These are phyloP conservation scores for Aspergillus biplanus DNA, from an alignment of 495 filamentous ascomycete genomes.

Conservation along the genomic window DNA sequence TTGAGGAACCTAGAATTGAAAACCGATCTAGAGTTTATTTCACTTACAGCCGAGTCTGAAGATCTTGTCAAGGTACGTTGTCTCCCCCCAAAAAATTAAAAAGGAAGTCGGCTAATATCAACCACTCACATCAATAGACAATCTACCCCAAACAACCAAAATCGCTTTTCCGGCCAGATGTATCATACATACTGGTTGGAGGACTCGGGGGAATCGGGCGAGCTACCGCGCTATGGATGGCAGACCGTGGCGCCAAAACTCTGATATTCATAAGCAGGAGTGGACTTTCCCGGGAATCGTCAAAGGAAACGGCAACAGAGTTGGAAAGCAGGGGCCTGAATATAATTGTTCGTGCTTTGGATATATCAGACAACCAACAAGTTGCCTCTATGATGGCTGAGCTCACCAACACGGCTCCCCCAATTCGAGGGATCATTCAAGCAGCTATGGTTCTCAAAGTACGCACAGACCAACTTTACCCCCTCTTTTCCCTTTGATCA, in stretches of 20 bases:
- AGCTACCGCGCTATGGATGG: slow-evolving; percentile 61
- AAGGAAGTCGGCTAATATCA: not conserved
- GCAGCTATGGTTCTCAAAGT: slow-evolving; percentile 37
- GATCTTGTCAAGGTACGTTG: slow-evolving; percentile 8
- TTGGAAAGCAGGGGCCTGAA: slow-evolving; percentile 30
- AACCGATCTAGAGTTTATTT: not conserved
- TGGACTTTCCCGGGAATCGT: slow-evolving; percentile 14
- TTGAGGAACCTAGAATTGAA: not conserved
- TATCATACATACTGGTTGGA: slow-evolving; percentile 49
- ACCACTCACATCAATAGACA: not conserved
- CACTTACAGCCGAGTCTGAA: not conserved
- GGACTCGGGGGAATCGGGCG: slow-evolving; percentile 63
- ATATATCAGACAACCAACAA: slow-evolving; percentile 17
- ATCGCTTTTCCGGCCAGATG: not conserved
- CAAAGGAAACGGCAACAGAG: slow-evolving; percentile 3
- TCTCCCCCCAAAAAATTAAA: not conserved
- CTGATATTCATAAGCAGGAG: slow-evolving; percentile 52
- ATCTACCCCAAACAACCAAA: not conserved
- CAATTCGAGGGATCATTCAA: slow-evolving; percentile 42
- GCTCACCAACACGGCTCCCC: slow-evolving; percentile 15
- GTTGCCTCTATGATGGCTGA: not conserved
- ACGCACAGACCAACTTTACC: not conserved
- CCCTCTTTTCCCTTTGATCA: too few relatives aligned
- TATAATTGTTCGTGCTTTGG: slow-evolving; percentile 26
- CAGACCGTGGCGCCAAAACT: slow-evolving; percentile 55